Conservation (phyloP, 2,329 filamentous ascomycete species). For the Annulohypoxylon truncatum region DNA sequence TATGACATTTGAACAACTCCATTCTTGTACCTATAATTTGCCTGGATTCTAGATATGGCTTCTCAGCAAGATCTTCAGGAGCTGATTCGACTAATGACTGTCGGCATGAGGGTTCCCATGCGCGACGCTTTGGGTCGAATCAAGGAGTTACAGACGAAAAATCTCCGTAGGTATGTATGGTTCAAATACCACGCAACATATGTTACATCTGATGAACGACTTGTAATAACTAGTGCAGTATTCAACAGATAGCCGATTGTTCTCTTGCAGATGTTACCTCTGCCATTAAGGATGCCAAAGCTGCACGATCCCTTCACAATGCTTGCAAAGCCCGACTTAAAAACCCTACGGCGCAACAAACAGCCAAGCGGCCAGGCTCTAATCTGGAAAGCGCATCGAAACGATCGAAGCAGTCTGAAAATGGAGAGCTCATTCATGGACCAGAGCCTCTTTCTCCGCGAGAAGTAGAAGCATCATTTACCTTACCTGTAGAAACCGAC, state of each 20-base stretch:
- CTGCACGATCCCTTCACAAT: constrained; percentile 62
- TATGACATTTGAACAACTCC: not conserved
- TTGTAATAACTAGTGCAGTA: constrained; percentile 52
- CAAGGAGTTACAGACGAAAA: constrained; percentile 66
- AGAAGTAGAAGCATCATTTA: constrained; percentile 72
- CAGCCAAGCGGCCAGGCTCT: constrained; percentile 51
- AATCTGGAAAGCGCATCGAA: constrained; percentile 48
- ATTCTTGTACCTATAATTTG: not conserved
- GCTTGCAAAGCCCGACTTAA: constrained; percentile 67
- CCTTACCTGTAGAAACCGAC: constrained; percentile 66
- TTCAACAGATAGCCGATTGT: constrained; percentile 66
- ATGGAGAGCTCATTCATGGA: constrained; percentile 47
- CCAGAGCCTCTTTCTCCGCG: constrained; percentile 59
- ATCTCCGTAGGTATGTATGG: constrained; percentile 65
- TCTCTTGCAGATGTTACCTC: constrained; percentile 57
- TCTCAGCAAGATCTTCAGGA: constrained; percentile 70
- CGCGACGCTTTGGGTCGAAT: constrained; percentile 69
- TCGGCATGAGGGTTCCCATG: constrained; percentile 66
- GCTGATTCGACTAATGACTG: constrained; percentile 69
- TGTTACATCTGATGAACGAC: not conserved
- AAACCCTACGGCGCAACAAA: constrained; percentile 43
- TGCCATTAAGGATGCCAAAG: constrained; percentile 61
- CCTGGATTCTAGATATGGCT: constrained; percentile 56
- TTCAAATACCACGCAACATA: not conserved
- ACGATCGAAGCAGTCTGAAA: constrained; percentile 47